These are phyloP conservation scores for Pythium folliculosum DNA, from an alignment of 352 stramenopile species.

Conservation along the genomic window DNA sequence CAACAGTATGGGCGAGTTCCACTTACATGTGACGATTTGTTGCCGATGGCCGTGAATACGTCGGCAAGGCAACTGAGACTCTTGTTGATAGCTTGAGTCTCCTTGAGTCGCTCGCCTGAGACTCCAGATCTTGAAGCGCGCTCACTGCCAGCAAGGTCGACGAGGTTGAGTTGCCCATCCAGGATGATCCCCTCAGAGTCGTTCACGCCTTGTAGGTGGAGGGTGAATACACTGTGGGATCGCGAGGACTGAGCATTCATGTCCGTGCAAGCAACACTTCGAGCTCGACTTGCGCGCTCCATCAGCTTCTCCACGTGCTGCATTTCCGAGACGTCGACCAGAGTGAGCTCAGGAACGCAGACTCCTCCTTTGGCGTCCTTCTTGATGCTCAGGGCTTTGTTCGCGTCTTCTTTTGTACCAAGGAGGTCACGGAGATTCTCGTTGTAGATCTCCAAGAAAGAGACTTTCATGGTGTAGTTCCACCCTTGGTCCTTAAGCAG, in stretches of 20 bases:
- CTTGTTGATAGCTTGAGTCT: slow-evolving; percentile 99
- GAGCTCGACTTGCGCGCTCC: slow-evolving; percentile 63
- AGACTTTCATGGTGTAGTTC: slow-evolving; percentile 95
- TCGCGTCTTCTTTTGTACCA: slow-evolving; percentile 47
- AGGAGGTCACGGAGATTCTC: slow-evolving; percentile 98
- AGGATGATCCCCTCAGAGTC: slow-evolving; percentile 63
- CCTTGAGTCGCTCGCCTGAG: slow-evolving; percentile 92
- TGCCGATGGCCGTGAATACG: slow-evolving; percentile 97
- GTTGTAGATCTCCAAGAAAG: slow-evolving; percentile 99
- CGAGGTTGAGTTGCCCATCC: slow-evolving; percentile 74
- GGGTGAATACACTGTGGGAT: slow-evolving; percentile 81
- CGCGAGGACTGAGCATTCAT: slow-evolving; percentile 91
- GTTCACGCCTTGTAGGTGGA: slow-evolving; percentile 84
- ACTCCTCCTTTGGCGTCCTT: slow-evolving; percentile 70
- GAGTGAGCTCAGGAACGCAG: slow-evolving; percentile 61
- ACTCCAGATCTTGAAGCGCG: slow-evolving; percentile 84
- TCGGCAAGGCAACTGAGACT: slow-evolving; percentile 98
- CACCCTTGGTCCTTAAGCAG: slow-evolving; percentile 82
- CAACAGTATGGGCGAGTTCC: not conserved
- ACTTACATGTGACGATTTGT: slow-evolving; percentile 93
- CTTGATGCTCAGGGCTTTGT: slow-evolving; percentile 70
- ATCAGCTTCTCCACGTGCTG: slow-evolving; percentile 78
- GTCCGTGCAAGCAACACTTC: slow-evolving; percentile 90
- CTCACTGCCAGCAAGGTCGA: slow-evolving; percentile 82
- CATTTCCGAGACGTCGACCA: slow-evolving; percentile 52